phyloP scores from a whole-genome alignment of 1,284 basidiomycete species.

The Sanguinoderma infundibulare region DNA sequence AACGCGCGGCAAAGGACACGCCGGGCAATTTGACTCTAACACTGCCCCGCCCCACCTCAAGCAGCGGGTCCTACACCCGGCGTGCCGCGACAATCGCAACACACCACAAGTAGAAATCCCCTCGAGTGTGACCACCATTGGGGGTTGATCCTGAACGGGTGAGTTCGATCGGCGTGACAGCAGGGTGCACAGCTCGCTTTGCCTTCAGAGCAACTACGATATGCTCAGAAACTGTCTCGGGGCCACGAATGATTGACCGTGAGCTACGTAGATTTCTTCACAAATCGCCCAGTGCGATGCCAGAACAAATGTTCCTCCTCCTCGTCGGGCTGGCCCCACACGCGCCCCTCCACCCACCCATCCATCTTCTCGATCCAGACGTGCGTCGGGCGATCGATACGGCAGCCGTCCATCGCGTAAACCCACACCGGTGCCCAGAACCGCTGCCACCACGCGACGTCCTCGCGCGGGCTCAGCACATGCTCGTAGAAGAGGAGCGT shows the following conservation, averaged over 20 bases:
- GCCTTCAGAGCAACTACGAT: no score
- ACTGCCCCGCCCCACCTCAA: no score
- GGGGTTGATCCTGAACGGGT: neutral
- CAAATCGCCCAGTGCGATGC: slow-evolving; percentile 58
- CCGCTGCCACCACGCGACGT: slow-evolving; percentile 68
- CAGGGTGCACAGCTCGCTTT: no score
- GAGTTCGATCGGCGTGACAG: neutral
- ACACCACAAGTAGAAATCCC: no score
- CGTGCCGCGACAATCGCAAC: no score
- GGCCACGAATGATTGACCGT: no score
- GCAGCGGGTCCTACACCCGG: no score
- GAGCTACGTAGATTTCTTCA: no score
- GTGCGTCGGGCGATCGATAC: slow-evolving; percentile 53
- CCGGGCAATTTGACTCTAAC: no score
- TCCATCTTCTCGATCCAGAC: slow-evolving; percentile 50
- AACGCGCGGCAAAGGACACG: no score
- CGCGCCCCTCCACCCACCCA: slow-evolving; percentile 45
- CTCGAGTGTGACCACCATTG: neutral
- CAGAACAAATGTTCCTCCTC: slow-evolving; percentile 58
- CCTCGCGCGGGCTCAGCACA: slow-evolving; percentile 51
- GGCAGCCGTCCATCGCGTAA: slow-evolving; percentile 25
- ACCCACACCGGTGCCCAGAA: slow-evolving; percentile 73
- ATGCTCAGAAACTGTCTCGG: no score
- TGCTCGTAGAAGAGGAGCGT: slow-evolving; percentile 69
- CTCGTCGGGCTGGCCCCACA: slow-evolving; percentile 49